Evolutionary conservation across 176 grass and related monocot genomes (phyloP).

Genomic region (Saccharum spontaneum): DNA sequence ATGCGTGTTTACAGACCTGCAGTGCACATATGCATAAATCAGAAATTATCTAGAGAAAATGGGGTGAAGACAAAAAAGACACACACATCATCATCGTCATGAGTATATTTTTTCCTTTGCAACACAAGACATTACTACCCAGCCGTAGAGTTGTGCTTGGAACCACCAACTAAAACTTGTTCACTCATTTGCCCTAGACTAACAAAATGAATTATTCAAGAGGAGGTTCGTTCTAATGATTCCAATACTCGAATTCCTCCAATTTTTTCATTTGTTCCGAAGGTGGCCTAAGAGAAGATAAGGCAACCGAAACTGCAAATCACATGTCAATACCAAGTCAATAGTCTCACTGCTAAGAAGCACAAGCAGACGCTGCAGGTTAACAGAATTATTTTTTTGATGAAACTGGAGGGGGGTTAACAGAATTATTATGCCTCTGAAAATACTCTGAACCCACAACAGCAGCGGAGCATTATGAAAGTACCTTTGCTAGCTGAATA

Average conservation of each 20-base stretch:
- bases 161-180: background rate
- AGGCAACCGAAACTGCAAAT: background rate
- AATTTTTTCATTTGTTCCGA: background rate
- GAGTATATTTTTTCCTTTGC: background rate
- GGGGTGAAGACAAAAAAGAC: background rate
- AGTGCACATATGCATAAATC: conserved; percentile 14
- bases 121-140: background rate
- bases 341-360: background rate
- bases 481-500: background rate
- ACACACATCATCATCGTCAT: background rate
- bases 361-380: background rate
- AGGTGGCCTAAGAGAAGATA: background rate
- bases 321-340: background rate
- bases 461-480: background rate
- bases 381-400: background rate
- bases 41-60: conserved; percentile 9
- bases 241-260: background rate
- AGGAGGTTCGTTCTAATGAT: background rate
- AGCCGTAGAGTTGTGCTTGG: background rate
- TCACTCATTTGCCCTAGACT: background rate
- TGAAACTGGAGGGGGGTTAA: too few relatives aligned
- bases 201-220: background rate
- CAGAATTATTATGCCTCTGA: too few relatives aligned
- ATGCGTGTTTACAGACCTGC: conserved; percentile 98
- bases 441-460: background rate